These are phyloP conservation scores for Xylariaceae sp. DNA, from an alignment of 2,329 filamentous ascomycete genomes.

Conservation along the genomic window DNA sequence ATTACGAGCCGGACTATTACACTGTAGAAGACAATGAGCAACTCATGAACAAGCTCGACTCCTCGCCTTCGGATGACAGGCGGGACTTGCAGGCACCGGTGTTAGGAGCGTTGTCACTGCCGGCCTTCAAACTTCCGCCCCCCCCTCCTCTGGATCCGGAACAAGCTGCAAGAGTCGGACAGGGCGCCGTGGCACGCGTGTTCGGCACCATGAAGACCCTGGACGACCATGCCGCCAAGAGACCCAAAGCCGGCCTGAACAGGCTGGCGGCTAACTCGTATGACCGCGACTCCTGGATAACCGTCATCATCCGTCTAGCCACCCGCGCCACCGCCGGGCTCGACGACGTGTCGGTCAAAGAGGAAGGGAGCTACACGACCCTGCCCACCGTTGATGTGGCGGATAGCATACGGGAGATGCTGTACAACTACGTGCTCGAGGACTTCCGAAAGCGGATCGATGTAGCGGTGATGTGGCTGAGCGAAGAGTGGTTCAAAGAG, in stretches of 20 bases:
- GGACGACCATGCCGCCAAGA: constrained; percentile 59
- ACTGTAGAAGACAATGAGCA: constrained; percentile 73
- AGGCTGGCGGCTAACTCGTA: constrained; percentile 78
- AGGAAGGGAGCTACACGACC: constrained; percentile 43
- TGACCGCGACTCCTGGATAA: constrained; percentile 86
- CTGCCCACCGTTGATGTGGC: constrained; percentile 39
- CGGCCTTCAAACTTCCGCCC: constrained; percentile 72
- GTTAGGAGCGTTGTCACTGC: constrained; percentile 57
- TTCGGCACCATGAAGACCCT: constrained; percentile 71
- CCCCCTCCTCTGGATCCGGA: constrained; percentile 68
- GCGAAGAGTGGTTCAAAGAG: constrained; percentile 98
- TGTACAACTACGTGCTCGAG: constrained; percentile 83
- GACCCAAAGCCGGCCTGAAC: constrained; percentile 68
- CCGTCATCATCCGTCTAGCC: constrained; percentile 76
- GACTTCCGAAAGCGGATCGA: constrained; percentile 89
- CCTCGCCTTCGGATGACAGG: constrained; percentile 52
- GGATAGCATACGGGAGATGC: constrained; percentile 68
- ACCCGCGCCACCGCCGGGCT: constrained; percentile 71
- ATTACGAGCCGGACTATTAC: constrained; percentile 86
- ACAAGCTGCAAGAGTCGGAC: constrained; percentile 67
- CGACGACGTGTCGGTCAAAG: constrained; percentile 53
- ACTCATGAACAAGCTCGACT: constrained; percentile 70
- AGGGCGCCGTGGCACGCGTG: constrained; percentile 68
- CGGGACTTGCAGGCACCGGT: constrained; percentile 39
- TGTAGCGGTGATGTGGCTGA: constrained; percentile 87